Base-by-base conservation (phyloP, 345 rosid species). In the Chamaenerion angustifolium region DNA sequence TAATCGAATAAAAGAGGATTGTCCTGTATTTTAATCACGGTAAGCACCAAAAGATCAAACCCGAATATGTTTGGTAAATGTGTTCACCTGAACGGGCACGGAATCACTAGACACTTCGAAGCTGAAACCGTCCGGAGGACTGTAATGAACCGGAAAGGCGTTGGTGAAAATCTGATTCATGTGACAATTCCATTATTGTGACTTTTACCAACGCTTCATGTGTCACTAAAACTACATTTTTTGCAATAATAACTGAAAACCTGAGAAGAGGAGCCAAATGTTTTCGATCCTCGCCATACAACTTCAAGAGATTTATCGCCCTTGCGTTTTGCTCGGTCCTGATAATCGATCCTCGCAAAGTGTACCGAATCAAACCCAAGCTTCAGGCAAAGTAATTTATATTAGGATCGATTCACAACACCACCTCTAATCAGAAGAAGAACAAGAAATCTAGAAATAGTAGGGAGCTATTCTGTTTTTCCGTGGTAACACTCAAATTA, bases 251-350 rank as follows among this genome's bases (percentile, higher is more conserved):
- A 7, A 3, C 8, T 5, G 37, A 31, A 31, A 31, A 78, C 89
- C 89, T 88, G 81, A 57, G 95, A 70, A 48, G 93, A 82, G 54
- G 95, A 76, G 19, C 74, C 86, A 18, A 82, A 84, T 25, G 97
- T 88, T 55, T 80, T 72, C 50, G 95, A 88, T 17, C 97, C 97
- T 18, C 76, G 88, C 97, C 97, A 88, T 65, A 84, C 54, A 42
- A 84, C 84, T 67, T 88, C 87, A 0, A 88, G 83, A 43, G 83
- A 64, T 54, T 80, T 84, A 47, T 78, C 71, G 17, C 2, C 57
- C 68, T 76, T 84, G 48, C 95, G 78, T 58, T 75, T 72, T 18
- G 72, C 88, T 74, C 95, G 75, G 65, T 82, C 97, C 57, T 84
- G 92, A 62, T 88, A 84, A 65, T 88, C 97, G 45, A 88, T 71